Conservation (phyloP, 805 yeast genomes). For the Ogataea zsoltii region DNA sequence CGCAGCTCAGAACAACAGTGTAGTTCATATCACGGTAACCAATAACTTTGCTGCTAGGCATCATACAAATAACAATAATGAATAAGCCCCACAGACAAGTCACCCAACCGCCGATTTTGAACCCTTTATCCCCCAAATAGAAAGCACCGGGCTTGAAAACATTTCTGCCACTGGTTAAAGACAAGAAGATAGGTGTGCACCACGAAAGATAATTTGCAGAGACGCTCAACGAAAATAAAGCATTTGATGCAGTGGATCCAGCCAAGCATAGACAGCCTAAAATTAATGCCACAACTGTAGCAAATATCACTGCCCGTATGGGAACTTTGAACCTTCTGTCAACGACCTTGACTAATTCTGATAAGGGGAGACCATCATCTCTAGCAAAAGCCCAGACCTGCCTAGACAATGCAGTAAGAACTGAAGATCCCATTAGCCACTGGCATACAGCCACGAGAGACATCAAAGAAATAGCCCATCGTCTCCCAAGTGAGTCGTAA, state of each 20-base stretch:
- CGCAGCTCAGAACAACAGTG: constrained; percentile 62
- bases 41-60: constrained; percentile 50
- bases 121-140: constrained; percentile 54
- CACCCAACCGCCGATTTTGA: constrained; percentile 42
- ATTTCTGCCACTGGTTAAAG: constrained; percentile 48
- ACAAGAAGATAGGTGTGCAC: constrained; percentile 58
- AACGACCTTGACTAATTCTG: constrained; percentile 56
- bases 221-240: constrained; percentile 64
- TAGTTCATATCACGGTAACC: constrained; percentile 63
- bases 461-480: constrained; percentile 68
- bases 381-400: constrained; percentile 77
- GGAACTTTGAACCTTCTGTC: constrained; percentile 59
- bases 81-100: constrained; percentile 53
- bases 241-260: constrained; percentile 60
- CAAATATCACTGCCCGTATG: constrained; percentile 59
- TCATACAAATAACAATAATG: constrained; percentile 57
- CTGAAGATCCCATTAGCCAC: constrained; percentile 65
- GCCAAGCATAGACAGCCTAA: constrained; percentile 61
- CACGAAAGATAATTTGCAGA: constrained; percentile 66
- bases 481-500: constrained; percentile 59
- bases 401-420: constrained; percentile 63
- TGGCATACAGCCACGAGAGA: constrained; percentile 58
- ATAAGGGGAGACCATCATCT: constrained; percentile 72
- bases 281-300: constrained; percentile 45
- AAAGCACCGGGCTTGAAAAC: constrained; percentile 68